phyloP scores from a whole-genome alignment of 345 rosid species.

The Eucalyptus fibrosa region DNA sequence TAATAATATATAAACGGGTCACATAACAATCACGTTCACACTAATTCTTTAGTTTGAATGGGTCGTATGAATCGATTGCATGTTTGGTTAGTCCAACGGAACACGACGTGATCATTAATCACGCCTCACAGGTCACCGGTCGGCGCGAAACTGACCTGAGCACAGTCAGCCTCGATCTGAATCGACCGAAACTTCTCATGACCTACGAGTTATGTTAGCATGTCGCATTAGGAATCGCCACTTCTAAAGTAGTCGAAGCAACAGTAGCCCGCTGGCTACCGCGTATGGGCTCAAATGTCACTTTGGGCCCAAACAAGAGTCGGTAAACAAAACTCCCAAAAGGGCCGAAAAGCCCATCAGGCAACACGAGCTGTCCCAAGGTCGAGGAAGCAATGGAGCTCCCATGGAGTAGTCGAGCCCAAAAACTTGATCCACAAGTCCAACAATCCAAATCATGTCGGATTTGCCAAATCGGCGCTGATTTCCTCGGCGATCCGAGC shows the following conservation, averaged over 20 bases:
- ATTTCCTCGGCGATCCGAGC: too few relatives aligned
- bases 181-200: background rate
- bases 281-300: background rate
- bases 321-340: background rate
- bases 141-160: background rate
- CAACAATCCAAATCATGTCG: background rate
- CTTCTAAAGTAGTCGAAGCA: background rate
- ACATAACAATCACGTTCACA: background rate
- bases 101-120: background rate
- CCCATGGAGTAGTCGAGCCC: background rate
- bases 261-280: background rate
- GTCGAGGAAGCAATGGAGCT: background rate
- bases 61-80: background rate
- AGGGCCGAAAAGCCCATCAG: background rate
- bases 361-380: background rate
- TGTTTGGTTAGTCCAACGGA: background rate
- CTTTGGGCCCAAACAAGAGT: background rate
- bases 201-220: background rate
- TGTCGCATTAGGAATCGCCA: background rate
- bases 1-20: background rate
- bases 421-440: background rate
- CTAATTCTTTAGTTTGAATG: background rate
- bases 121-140: background rate
- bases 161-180: background rate
- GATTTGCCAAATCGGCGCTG: too few relatives aligned